Percentiles rank a stretch among this genome's conserved stretches.
phyloP scores from a whole-genome alignment of 2,329 filamentous ascomycete genomes.

The Alternaria viburni region DNA sequence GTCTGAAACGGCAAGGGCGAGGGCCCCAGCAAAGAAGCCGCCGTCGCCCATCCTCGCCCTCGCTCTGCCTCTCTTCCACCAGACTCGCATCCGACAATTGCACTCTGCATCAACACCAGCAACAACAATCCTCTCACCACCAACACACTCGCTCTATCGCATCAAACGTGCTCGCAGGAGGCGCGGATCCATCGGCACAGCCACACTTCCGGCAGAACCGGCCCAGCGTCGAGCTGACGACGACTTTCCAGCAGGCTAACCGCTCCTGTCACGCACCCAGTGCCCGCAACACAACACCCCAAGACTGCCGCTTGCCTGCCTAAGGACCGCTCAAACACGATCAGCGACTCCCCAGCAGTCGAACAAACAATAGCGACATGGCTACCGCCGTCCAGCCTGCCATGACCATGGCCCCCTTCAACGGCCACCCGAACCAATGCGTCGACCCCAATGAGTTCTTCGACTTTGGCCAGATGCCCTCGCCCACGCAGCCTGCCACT shows the following conservation, averaged over 20 bases:
- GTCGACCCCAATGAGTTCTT: conserved; percentile 52
- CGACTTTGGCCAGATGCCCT: conserved; percentile 66
- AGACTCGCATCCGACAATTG: background rate
- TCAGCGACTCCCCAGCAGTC: conserved; percentile 15
- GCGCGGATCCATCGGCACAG: conserved; percentile 26
- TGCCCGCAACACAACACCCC: conserved; percentile 28
- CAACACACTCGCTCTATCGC: background rate
- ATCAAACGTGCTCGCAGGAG: background rate
- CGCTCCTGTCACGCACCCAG: conserved; percentile 27
- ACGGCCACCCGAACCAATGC: conserved; percentile 43
- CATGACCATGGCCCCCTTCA: conserved; percentile 46
- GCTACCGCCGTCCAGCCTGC: conserved; percentile 45
- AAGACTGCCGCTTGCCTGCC: conserved; percentile 34
- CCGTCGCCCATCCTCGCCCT: conserved; percentile 9
- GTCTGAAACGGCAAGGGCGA: conserved; percentile 25
- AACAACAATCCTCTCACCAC: background rate
- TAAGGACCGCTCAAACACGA: conserved; percentile 27
- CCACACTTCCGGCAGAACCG: conserved; percentile 40
- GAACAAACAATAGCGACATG: conserved; percentile 31
- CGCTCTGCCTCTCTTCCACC: conserved; percentile 7
- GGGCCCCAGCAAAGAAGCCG: conserved; percentile 32
- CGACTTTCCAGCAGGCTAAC: conserved; percentile 44
- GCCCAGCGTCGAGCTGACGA: conserved; percentile 46
- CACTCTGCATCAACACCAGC: background rate
- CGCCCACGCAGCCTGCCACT: conserved; percentile 62